Conservation (phyloP, 805 yeast species). For the Huiozyma sinensis region DNA sequence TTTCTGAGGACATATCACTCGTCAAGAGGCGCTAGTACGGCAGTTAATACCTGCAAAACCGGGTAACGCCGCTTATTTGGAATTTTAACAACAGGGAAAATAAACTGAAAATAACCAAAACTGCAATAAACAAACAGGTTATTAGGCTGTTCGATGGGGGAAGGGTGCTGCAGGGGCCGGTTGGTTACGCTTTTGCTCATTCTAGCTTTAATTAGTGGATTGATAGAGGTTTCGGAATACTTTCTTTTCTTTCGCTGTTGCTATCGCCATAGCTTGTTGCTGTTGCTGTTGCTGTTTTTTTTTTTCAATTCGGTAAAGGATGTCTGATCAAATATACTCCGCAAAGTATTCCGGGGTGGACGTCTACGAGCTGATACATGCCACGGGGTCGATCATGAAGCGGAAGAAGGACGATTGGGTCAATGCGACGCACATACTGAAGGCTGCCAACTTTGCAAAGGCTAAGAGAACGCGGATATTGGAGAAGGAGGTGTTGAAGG, state of each 20-base stretch:
- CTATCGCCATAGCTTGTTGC: too few species aligned
- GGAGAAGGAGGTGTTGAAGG: constrained; percentile 83
- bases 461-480: constrained; percentile 86
- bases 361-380: constrained; percentile 63
- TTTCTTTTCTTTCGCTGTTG: too few species aligned
- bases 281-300: too few species aligned
- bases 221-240: neutral
- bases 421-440: constrained; percentile 89
- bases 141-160: too few species aligned
- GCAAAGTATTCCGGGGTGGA: constrained; percentile 76
- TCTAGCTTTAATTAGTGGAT: neutral
- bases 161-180: too few species aligned
- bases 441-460: constrained; percentile 88
- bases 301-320: neutral
- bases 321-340: constrained; percentile 41
- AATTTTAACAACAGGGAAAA: too few species aligned
- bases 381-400: constrained; percentile 68
- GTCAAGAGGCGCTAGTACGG: too few species aligned
- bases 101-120: too few species aligned
- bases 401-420: constrained; percentile 71
- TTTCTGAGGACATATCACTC: too few species aligned
- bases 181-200: neutral
- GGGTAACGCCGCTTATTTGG: too few species aligned
- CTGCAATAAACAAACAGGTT: too few species aligned
- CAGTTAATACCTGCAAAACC: too few species aligned